phyloP scores from a whole-genome alignment of 768 basidiomycete species.

The Butyriboletus loyo region DNA sequence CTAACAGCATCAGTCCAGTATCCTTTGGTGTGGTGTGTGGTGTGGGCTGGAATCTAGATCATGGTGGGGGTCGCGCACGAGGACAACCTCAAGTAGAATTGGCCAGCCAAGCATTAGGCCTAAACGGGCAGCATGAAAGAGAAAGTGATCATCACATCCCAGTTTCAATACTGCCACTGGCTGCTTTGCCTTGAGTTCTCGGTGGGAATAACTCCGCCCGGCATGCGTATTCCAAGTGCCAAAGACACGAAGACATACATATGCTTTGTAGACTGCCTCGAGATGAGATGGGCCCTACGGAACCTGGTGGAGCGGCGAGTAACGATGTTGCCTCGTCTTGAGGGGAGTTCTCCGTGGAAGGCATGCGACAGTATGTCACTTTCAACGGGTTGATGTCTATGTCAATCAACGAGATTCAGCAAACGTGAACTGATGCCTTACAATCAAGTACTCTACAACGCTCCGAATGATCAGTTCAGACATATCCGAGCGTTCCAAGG shows the following conservation, averaged over 20 bases:
- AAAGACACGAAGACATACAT: neutral
- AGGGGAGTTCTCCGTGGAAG: neutral
- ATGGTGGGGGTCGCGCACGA: conserved; percentile 8
- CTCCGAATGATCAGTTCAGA: neutral
- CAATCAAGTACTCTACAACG: neutral
- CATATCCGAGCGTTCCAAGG: neutral
- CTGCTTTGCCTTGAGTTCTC: neutral
- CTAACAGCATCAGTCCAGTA: neutral
- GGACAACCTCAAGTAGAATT: conserved; percentile 7
- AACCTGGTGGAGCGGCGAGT: neutral
- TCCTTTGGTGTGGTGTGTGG: neutral
- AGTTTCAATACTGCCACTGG: neutral
- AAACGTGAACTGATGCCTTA: neutral
- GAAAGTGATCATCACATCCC: conserved; percentile 4
- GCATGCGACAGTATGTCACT: neutral
- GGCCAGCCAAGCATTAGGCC: conserved; percentile 1
- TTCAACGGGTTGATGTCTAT: neutral
- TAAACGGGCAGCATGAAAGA: conserved; percentile 1
- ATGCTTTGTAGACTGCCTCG: neutral
- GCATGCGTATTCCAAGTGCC: neutral
- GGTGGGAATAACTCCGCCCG: neutral
- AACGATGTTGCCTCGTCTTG: neutral
- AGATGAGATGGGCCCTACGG: neutral
- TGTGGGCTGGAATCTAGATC: conserved; percentile 21
- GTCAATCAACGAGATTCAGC: neutral